phyloP scores from a whole-genome alignment of 2,329 filamentous ascomycete genomes.

The Microdochium trichocladiopsis region DNA sequence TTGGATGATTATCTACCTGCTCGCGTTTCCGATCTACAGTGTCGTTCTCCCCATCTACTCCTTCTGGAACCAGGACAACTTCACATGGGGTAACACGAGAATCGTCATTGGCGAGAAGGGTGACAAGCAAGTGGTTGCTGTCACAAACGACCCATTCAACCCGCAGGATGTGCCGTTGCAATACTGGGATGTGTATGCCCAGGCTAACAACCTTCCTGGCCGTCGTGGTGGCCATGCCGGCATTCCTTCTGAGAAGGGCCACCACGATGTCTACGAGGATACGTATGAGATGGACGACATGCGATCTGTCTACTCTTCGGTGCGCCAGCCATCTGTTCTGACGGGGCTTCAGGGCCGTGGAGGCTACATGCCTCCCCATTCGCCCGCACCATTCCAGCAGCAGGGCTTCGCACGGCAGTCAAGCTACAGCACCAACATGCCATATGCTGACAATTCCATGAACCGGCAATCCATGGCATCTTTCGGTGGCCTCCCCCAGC shows the following conservation, averaged over 20 bases:
- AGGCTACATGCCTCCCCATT: conserved; percentile 76
- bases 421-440: conserved; percentile 30
- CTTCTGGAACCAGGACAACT: conserved; percentile 99
- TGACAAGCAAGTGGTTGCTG: conserved; percentile 80
- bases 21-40: conserved; percentile 93
- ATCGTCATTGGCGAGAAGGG: conserved; percentile 94
- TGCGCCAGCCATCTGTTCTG: conserved; percentile 79
- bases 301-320: conserved; percentile 90
- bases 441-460: conserved; percentile 44
- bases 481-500: conserved; percentile 39
- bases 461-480: conserved; percentile 70
- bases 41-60: conserved; percentile 90
- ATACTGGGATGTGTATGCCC: conserved; percentile 94
- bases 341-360: conserved; percentile 70
- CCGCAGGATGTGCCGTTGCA: conserved; percentile 89
- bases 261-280: conserved; percentile 57
- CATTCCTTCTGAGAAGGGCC: conserved; percentile 45
- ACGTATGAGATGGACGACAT: conserved; percentile 98
- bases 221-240: conserved; percentile 62
- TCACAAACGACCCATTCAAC: conserved; percentile 80
- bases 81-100: conserved; percentile 97
- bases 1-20: conserved; percentile 98
- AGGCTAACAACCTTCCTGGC: conserved; percentile 80
- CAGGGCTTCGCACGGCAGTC: conserved; percentile 27
- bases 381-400: conserved; percentile 63